phyloP scores from a whole-genome alignment of 768 basidiomycete species.

The Pleurotus citrinopileatus region DNA sequence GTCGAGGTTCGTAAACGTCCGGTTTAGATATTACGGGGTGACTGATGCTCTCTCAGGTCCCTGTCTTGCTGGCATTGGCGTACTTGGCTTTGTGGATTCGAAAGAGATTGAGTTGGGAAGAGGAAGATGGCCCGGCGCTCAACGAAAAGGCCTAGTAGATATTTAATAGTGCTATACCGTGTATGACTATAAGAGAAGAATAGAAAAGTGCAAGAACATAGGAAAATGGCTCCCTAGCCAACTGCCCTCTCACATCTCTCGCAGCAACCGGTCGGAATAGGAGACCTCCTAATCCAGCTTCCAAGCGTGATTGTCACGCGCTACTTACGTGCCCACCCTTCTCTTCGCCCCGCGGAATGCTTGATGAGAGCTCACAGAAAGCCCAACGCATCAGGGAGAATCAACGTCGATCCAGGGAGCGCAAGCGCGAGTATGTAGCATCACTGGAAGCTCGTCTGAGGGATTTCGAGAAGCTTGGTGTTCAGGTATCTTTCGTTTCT shows the following conservation, averaged over 20 bases:
- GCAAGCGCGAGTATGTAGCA: conserved; percentile 1
- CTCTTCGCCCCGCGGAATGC: no score
- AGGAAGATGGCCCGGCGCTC: no score
- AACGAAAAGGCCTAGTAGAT: no score
- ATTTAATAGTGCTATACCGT: no score
- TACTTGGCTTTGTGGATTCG: conserved; percentile 56
- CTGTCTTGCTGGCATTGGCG: conserved; percentile 66
- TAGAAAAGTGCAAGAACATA: no score
- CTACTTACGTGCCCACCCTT: no score
- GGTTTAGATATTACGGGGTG: not conserved
- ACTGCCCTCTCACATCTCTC: no score
- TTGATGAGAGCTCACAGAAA: not conserved
- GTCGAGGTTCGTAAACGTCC: conserved; percentile 49
- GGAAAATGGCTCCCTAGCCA: no score
- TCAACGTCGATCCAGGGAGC: not conserved
- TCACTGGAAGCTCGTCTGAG: not conserved
- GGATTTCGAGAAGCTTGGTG: not conserved
- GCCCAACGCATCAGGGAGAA: not conserved
- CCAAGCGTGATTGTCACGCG: no score
- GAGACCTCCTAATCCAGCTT: no score
- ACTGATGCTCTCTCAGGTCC: conserved; percentile 21
- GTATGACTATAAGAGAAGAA: no score
- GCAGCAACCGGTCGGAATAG: no score
- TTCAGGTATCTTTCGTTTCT: not conserved
- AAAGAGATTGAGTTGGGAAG: conserved; percentile 41